Base-by-base conservation (phyloP, 1,284 basidiomycete species). In the Ganoderma boninense region DNA sequence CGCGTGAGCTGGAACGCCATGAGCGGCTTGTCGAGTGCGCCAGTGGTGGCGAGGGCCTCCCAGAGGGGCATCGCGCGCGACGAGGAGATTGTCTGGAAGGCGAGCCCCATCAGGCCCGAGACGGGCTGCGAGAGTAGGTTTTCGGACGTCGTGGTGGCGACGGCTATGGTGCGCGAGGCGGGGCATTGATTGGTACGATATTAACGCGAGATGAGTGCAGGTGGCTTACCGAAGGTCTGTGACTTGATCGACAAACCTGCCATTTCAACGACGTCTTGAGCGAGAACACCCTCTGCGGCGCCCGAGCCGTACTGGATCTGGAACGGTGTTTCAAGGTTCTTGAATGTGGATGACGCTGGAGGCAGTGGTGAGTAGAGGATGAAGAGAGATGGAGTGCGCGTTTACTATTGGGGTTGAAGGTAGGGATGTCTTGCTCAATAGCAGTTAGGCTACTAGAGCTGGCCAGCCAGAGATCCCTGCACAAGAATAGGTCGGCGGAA, bases 1-100 rank as follows among this genome's bases (percentile, higher is more conserved):
- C 95, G 88, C 20, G 92, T 92, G 44, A 97, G 83, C 76, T 93
- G 93, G 80, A 97, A 94, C 0, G 88, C 89, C 90, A 97, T 95
- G 62, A 95, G 77, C 0, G 92, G 89, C 13, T 87, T 78, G 67
- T 90, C 86, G 89, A 91, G 92, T 13, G 78, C 71, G 56, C 87
- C 82, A 13, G 83, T 83, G 26, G 85, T 76, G 0, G 87, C 94
- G 2, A 98, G 83, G 0, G 89, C 84, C 81, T 97, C 80, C 84
- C 85, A 86, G 75, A 86, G 83, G 2, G 85, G 85, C 56, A 82
- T 83, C 10, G 84, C 82, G 46, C 80, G 77, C 18, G 82, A 81
- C 0, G 80, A 74, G 1, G 82, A 78, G 69, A 84, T 82, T 10
- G 75, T 75, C 62, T 79, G 71, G 74, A 82, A 85, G 0, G 76